Conservation (phyloP, 2,329 filamentous ascomycete genomes). For the Byssochlamys sp. region DNA sequence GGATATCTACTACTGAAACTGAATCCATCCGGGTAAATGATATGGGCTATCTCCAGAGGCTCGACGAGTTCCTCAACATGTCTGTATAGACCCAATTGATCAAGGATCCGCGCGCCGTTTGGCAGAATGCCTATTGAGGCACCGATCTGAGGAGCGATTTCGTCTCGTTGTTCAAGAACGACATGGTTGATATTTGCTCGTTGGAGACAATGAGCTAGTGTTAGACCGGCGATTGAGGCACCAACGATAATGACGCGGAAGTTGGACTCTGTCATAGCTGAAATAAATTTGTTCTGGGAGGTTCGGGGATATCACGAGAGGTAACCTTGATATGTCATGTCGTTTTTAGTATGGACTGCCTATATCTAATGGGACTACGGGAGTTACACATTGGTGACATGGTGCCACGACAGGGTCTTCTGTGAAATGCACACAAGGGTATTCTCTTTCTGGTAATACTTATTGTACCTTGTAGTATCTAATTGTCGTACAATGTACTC, state of each 20-base stretch:
- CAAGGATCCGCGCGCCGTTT: conserved; percentile 36
- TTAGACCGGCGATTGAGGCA: conserved; percentile 41
- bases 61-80: conserved; percentile 12
- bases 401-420: no score
- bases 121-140: conserved; percentile 39
- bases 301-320: background rate
- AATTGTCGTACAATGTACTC: no score
- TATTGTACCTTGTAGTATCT: no score
- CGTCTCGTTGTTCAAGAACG: conserved; percentile 34
- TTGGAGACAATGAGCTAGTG: conserved; percentile 39
- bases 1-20: conserved; percentile 1
- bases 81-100: conserved; percentile 38
- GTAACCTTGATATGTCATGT: background rate
- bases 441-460: no score
- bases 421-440: no score
- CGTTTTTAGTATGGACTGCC: background rate
- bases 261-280: background rate
- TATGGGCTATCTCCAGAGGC: conserved; percentile 6
- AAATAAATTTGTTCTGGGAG: background rate
- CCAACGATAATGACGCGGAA: conserved; percentile 38
- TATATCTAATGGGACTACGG: background rate
- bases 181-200: conserved; percentile 38
- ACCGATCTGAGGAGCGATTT: conserved; percentile 37
- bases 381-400: background rate
- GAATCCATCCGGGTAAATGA: conserved; percentile 8